Evolutionary conservation across 2,329 filamentous ascomycete genomes (phyloP), one percentile per base, ranked within the genome.

Genomic region (Fusarium globosum): DNA sequence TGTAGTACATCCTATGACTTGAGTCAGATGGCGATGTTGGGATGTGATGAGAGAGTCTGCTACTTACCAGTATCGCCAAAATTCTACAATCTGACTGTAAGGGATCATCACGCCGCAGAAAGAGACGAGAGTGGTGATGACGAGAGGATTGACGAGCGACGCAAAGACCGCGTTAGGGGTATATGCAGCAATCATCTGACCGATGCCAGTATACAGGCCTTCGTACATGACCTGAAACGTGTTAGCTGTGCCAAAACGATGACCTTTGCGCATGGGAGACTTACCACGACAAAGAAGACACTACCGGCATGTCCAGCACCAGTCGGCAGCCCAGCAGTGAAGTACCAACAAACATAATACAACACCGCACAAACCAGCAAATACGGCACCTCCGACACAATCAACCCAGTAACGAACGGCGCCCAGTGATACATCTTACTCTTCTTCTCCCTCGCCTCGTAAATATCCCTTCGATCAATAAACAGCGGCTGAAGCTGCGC

Each of bases 31-130:
- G 7, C 2, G 20, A 6, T 13, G 8, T 3, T 20, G 6, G 3
- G 4, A 33, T 16, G 3, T 1, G 4, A n/a, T 26, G 16, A 0
- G 26, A 7, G 8, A 3, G 6, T 10, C 1, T 28, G 0, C 7
- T 0, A 28, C 55, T 49, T 57, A 88, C 89, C 90, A 93, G 72
- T 87, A 87, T 41, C 85, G 83, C 93, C 93, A 95, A 81, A 94
- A 94, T 1, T 81, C 76, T 7, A 89, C 87, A 30, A 95, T 86
- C 42, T 87, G 86, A 0, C 77, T 77, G 70, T 91, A 93, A 0
- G 92, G 92, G 0, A 94, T 92, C 21, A 94, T 85, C 2, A 94
- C 91, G 68, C 93, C 93, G 74, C 92, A 94, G 83, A 95, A 95
- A 1, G 88, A 89, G 16, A 93, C 86, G 8, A 94, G 84, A 45